Base-by-base conservation (phyloP, 768 basidiomycete species). In the Suillus decipiens region DNA sequence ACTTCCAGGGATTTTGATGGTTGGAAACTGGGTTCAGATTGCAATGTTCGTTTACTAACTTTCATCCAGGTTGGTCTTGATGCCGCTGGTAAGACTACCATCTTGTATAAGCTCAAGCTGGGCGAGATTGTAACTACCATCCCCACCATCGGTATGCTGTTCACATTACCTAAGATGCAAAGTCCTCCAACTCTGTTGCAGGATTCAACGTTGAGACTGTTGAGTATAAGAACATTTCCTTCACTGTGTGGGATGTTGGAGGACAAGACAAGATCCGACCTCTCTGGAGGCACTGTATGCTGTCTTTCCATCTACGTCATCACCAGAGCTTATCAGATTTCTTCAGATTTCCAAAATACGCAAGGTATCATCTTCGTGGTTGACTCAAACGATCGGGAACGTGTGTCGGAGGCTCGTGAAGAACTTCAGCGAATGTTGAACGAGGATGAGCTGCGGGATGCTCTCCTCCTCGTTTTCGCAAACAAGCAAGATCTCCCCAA, bases 401-500 rank as follows among this genome's bases (percentile, higher is more conserved):
- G 97, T 91, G 92, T 99, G 67, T 90, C 93, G 43, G 97, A 99
- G 81, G 97, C 97, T 63, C 90, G 97, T 66, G 97, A 99, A 82
- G 97, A 99, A 80, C 88, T 99, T 61, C 97, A 99, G 78, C 90
- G 97, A 73, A 99, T 99, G 97, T 80, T 99, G 77, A 98, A 97
- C 79, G 97, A 99, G 78, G 97, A 99, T 75, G 97, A 99, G 81
- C 91, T 99, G 70, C 93, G 96, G 67, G 95, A 98, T 78, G 96
- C 96, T 59, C 91, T 98, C 72, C 90, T 99, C 70, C 88, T 99
- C 68, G 97, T 99, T 73, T 99, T 99, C 72, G 96, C 97, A 78
- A 99, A 99, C 89, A 99, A 99, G 83, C 97, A 99, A 81, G 97
- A 99, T 88, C 81, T 99, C 74, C 97, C 97, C 68, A 99, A 99